These are phyloP conservation scores for Suillus spraguei DNA, from an alignment of 768 basidiomycete species.

Conservation along the genomic window DNA sequence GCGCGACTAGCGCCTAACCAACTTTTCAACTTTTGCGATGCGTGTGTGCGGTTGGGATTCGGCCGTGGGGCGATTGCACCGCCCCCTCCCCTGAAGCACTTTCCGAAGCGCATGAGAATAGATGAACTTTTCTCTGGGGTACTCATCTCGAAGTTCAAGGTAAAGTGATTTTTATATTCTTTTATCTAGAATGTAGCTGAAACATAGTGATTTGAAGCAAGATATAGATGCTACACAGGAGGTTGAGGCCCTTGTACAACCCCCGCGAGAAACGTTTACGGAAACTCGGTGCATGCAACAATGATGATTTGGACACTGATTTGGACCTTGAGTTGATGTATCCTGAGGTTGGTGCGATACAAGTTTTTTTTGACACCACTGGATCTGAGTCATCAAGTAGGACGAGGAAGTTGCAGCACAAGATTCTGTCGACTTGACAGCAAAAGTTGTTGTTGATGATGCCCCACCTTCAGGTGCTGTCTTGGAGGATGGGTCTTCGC, in stretches of 20 bases:
- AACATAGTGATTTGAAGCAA: background rate
- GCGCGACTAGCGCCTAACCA: constrained; percentile 9
- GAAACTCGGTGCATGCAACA: background rate
- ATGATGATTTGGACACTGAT: constrained; percentile 18
- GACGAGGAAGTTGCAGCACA: constrained; percentile 3
- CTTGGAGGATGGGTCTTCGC: too few relatives aligned
- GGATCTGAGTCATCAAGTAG: background rate
- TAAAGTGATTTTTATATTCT: background rate
- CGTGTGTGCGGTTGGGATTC: constrained; percentile 17
- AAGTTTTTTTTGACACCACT: background rate
- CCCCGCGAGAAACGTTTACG: background rate
- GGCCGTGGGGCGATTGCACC: constrained; percentile 1
- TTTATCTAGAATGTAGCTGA: background rate
- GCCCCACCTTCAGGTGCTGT: background rate
- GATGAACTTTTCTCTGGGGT: background rate
- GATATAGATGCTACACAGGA: constrained; percentile 3
- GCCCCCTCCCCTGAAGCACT: background rate
- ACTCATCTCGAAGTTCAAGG: constrained; percentile 1
- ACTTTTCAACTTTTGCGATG: constrained; percentile 15
- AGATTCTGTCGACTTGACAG: background rate
- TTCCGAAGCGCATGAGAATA: constrained; percentile 5
- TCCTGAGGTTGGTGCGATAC: constrained; percentile 23
- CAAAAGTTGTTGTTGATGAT: background rate
- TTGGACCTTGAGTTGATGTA: constrained; percentile 23
- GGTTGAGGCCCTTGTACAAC: background rate